Percentiles rank a stretch among this genome's conserved stretches.
These are phyloP conservation scores for Calocera cornea DNA, from an alignment of 768 basidiomycete species.

Conservation along the genomic window DNA sequence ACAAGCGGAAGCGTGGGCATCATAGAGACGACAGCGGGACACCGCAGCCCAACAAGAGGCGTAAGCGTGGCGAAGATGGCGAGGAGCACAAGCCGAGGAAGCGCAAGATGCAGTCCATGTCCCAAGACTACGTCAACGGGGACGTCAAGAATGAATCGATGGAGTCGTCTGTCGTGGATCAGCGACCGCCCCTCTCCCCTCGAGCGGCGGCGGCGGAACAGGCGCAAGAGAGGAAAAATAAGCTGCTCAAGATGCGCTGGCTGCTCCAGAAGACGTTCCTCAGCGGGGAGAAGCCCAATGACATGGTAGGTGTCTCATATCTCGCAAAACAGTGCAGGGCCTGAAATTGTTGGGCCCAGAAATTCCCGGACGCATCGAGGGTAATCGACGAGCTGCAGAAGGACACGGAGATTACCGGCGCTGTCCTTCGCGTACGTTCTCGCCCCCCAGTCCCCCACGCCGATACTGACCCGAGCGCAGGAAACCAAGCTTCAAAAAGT, in stretches of 20 bases:
- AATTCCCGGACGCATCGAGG: not conserved
- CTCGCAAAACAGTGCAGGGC: not conserved
- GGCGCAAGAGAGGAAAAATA: not conserved
- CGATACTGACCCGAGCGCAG: not conserved
- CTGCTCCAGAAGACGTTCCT: conserved; percentile 4
- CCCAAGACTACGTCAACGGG: not conserved
- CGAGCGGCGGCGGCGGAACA: not conserved
- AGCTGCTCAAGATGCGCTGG: not conserved
- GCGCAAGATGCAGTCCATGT: not conserved
- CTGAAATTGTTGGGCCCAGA: not conserved
- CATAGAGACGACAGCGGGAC: not conserved
- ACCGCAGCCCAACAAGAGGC: not conserved
- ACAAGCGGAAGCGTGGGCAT: not conserved
- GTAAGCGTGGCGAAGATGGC: not conserved
- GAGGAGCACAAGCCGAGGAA: not conserved
- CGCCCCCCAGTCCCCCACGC: not conserved
- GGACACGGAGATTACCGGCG: not conserved
- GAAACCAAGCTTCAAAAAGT: not conserved
- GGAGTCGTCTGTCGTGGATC: not conserved
- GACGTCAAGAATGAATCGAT: not conserved
- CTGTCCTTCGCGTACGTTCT: not conserved
- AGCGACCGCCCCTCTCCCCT: not conserved
- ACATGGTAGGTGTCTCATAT: not conserved
- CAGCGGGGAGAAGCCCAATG: not conserved
- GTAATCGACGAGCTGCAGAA: not conserved